Base-by-base conservation (phyloP, 805 yeast genomes). In the Saccharomycodes ludwigii region DNA sequence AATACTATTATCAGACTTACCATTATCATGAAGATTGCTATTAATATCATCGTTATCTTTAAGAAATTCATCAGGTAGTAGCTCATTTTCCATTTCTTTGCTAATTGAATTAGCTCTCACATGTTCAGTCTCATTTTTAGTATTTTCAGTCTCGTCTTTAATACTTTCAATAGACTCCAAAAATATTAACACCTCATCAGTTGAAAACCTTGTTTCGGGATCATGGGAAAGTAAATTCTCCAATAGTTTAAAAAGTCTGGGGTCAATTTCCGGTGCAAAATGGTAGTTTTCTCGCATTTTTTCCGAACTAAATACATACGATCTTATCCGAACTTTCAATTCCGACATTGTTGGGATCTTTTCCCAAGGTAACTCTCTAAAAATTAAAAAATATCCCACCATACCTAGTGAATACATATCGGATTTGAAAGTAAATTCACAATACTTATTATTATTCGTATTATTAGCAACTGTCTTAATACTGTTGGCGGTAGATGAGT, bases 331-430 rank as follows among this genome's bases (percentile, higher is more conserved):
- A 2, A 32, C 27, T 28, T 53, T 56, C 32, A 70, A 47, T 15
- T 43, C 46, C 10, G 35, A 28, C 18, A 52, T 41, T 20, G 47
- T 43, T 29, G 37, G 29, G 19, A 39, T 37, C 2, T 56, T 40
- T 2, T 43, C 46, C 43, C 71, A 84, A 0, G 95, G 95, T 24
- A 84, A 57, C 21, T 52, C 56, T 0, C 83, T 80, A 48, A 76
- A 79, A 39, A 91, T 75, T 31, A 84, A 49, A 48, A 68, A 82
- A 47, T 79, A 74, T 33, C 82, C 52, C n/a, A 83, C 77, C 73
- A 85, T 68, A 0, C 95, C 95, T 21, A 85, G 51, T 0, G 94
- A 78, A 48, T 80, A 85, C 33, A 82, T 66, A 52, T 85, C 95
- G 18, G 94, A 73, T 23, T 73, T 68, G 46, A 68, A 73, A 4